Evolutionary conservation across 352 stramenopile genomes (phyloP).

Genomic region (Phytophthora parvispora): DNA sequence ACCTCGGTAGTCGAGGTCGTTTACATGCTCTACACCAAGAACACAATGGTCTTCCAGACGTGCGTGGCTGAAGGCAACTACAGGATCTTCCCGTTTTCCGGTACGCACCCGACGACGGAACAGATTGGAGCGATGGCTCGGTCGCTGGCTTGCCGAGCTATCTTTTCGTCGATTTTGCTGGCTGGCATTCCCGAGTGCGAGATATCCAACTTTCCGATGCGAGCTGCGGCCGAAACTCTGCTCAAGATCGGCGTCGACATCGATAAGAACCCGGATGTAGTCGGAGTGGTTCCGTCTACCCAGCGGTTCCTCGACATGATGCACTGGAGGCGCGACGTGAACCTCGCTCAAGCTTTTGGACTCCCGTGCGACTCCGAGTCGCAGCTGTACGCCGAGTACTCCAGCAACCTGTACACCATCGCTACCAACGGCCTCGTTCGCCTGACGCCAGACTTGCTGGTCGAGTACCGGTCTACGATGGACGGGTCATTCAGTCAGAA

Average conservation of each 20-base stretch:
- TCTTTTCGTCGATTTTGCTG: slow-evolving; percentile 57
- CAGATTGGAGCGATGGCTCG: slow-evolving; percentile 44
- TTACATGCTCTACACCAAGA: slow-evolving; percentile 55
- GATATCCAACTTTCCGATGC: slow-evolving; percentile 54
- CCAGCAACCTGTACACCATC: slow-evolving; percentile 46
- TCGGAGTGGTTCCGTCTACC: slow-evolving; percentile 31
- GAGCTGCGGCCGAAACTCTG: slow-evolving; percentile 55
- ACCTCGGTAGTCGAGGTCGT: slow-evolving; percentile 39
- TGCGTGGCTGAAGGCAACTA: slow-evolving; percentile 54
- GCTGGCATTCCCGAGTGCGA: slow-evolving; percentile 55
- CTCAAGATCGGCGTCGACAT: slow-evolving; percentile 61
- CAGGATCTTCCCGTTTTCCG: slow-evolving; percentile 64
- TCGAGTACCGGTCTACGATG: slow-evolving; percentile 40
- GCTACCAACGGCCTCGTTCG: slow-evolving; percentile 51
- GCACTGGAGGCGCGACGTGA: slow-evolving; percentile 57
- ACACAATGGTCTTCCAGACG: slow-evolving; percentile 56
- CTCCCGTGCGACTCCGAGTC: slow-evolving; percentile 56
- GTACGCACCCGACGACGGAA: slow-evolving; percentile 39
- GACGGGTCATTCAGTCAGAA: slow-evolving; percentile 32
- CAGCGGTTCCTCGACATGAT: slow-evolving; percentile 55
- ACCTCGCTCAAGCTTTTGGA: slow-evolving; percentile 43
- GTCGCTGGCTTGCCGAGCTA: slow-evolving; percentile 47
- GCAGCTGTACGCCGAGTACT: slow-evolving; percentile 54
- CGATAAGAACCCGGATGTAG: slow-evolving; percentile 19
- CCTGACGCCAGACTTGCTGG: slow-evolving; percentile 46